A percentile compares a stretch with the other conserved stretches of the same genome.
Conservation (phyloP, 495 filamentous ascomycete species). For the Neurospora sp. region DNA sequence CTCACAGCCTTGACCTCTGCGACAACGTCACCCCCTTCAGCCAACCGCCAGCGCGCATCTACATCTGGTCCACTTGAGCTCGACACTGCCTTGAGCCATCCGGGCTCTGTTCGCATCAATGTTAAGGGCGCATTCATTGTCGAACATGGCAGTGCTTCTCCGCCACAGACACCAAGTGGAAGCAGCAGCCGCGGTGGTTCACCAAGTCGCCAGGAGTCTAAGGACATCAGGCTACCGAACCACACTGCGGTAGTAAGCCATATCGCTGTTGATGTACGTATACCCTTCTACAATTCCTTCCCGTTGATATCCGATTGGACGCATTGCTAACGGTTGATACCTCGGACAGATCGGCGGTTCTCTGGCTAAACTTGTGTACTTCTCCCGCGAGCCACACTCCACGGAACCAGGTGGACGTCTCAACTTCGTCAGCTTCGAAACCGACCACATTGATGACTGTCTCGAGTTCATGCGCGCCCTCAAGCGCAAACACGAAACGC, state of each 20-base stretch:
- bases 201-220: conserved; percentile 61
- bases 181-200: conserved; percentile 41
- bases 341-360: conserved; percentile 77
- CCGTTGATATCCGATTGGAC: conserved; percentile 4
- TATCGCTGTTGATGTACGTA: conserved; percentile 85
- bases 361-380: conserved; percentile 92
- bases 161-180: conserved; percentile 31
- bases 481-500: conserved; percentile 63
- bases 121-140: conserved; percentile 94
- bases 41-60: conserved; percentile 10
- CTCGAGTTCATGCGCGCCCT: conserved; percentile 79
- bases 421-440: conserved; percentile 93
- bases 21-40: neutral
- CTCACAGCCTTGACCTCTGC: neutral
- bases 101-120: conserved; percentile 84
- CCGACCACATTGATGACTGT: conserved; percentile 82
- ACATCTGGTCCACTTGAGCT: conserved; percentile 34
- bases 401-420: conserved; percentile 78
- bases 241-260: conserved; percentile 90
- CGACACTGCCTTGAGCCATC: conserved; percentile 70
- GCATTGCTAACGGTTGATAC: neutral
- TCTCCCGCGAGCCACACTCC: conserved; percentile 74
- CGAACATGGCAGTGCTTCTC: conserved; percentile 50
- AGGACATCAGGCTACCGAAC: conserved; percentile 90
- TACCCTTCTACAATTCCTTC: conserved; percentile 1